These are phyloP conservation scores for Quercus bicolor DNA, from an alignment of 306 rosid genomes.

Conservation along the genomic window DNA sequence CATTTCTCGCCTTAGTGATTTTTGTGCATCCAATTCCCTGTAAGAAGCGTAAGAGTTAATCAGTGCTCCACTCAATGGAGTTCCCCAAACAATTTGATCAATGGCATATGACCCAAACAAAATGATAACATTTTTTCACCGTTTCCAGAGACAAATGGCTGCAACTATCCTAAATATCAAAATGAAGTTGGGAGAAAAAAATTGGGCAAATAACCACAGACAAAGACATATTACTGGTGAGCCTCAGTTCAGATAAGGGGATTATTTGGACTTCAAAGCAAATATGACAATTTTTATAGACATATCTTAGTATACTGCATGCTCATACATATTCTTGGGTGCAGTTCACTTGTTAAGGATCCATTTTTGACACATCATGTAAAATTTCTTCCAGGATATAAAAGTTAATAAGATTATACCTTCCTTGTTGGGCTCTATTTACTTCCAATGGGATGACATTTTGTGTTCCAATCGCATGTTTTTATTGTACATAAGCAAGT, in stretches of 20 bases:
- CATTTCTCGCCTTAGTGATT: conserved; percentile 68
- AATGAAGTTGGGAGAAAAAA: background rate
- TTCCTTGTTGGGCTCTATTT: background rate
- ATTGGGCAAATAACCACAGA: background rate
- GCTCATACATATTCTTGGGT: background rate
- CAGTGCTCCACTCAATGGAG: conserved; percentile 17
- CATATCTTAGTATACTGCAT: background rate
- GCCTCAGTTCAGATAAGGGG: background rate
- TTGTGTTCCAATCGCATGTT: background rate
- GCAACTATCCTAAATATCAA: conserved; percentile 6
- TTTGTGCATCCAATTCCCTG: conserved; percentile 99
- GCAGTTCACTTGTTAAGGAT: background rate
- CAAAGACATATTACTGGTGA: background rate
- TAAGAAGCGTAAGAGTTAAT: conserved; percentile 21
- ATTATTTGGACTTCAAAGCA: conserved; percentile 5
- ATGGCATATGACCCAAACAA: background rate
- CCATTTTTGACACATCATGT: background rate
- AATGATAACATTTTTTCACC: background rate
- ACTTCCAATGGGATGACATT: background rate
- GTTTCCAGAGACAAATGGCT: conserved; percentile 12
- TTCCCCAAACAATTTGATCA: background rate
- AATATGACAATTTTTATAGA: background rate
- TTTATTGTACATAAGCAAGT: background rate
- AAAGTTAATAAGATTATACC: background rate
- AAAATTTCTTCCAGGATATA: background rate